Conservation (phyloP, 2,329 filamentous ascomycete genomes). For the Ophiosphaerella korrae region DNA sequence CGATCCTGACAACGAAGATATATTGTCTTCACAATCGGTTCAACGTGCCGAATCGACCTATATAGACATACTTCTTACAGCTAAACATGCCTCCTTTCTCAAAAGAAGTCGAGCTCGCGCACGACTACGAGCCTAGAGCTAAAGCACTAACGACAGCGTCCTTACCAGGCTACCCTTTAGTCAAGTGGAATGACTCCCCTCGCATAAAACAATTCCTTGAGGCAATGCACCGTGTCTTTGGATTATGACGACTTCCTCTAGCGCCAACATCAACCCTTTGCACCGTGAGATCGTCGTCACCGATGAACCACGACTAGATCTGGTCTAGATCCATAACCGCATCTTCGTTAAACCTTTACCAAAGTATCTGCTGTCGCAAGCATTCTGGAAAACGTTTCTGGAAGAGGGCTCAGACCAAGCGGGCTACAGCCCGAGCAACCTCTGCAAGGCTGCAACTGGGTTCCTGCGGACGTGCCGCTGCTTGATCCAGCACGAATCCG, state of each 20-base stretch:
- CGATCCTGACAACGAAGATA: background rate
- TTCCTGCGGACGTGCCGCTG: conserved; percentile 51
- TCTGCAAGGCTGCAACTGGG: conserved; percentile 32
- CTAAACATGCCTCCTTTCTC: background rate
- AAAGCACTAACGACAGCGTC: background rate
- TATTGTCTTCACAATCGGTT: background rate
- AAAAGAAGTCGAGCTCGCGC: background rate
- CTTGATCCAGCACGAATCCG: conserved; percentile 48
- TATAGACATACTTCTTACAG: no score
- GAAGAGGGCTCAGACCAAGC: conserved; percentile 19
- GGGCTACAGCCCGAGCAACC: conserved; percentile 3
- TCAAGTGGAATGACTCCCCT: background rate
- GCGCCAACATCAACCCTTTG: conserved; percentile 24
- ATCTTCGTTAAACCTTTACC: no score
- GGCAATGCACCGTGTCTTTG: conserved; percentile 18
- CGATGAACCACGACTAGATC: no score
- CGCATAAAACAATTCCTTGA: conserved; percentile 15
- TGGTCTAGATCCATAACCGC: no score
- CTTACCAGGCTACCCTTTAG: background rate
- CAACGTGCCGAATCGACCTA: no score
- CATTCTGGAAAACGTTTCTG: no score
- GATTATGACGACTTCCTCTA: conserved; percentile 21
- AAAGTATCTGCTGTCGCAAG: no score
- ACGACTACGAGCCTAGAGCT: background rate
- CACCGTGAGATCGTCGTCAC: conserved; percentile 25